Evolutionary conservation across 805 yeast species (phyloP), one percentile per base, ranked within the genome.

Genomic region (Candida pseudofarinosa): DNA sequence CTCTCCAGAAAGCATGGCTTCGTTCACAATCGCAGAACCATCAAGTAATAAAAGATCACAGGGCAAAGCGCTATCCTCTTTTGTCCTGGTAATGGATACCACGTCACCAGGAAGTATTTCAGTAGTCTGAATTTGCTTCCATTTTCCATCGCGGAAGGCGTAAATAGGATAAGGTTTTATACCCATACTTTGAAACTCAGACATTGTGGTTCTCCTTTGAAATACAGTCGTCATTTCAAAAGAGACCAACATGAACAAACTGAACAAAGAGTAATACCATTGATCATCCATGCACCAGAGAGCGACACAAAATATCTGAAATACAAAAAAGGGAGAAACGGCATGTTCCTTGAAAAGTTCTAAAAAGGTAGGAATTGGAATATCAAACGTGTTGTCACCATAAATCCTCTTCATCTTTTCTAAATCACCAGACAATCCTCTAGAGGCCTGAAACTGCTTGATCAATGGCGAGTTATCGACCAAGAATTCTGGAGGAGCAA

Each of bases 1-100:
- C 70, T 93, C 99, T 63, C 99, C 99, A 4, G 97, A 88, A 43
- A 93, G 81, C 99, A 93, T 93, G 18, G 99, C 99, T 74, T 93
- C 99, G 60, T 93, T 93, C 37, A 93, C 95, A 59, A 93, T 93
- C 51, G 95, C 93, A 15, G 96, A 77, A 40, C 99, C 99, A 55
- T 84, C 90, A 40, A 88, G 64, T 37, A 93, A 73, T 31, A 93
- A 65, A 66, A 93, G 67, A 65, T 93, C 99, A 71, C 99, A 93
- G 14, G 99, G 97, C 42, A 93, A 69, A 1, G 98, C 96, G 49
- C 85, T 78, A 43, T 88, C 98, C 39, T 91, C 99, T 41, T 74
- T 82, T 4, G 97, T 86, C 71, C 99, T 84, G 6, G 85, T 79
- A 37, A 90, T 73, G 7, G 96, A 88, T 15, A 90, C 91, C 45